Conservation (phyloP, 2,329 filamentous ascomycete genomes). For the Diaporthe citri region DNA sequence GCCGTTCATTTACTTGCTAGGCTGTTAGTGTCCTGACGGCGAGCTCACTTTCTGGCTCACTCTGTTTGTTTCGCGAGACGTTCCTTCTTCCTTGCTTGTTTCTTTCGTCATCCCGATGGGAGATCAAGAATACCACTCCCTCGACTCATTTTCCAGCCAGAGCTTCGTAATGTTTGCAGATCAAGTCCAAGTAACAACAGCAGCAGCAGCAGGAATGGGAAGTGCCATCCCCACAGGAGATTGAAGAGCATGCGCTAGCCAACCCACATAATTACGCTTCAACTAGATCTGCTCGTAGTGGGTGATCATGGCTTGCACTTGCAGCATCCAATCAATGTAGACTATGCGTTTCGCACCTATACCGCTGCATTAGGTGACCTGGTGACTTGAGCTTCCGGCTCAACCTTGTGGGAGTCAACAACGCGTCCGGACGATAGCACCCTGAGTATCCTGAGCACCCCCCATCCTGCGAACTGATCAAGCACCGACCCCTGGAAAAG, state of each 20-base stretch:
- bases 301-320: not conserved
- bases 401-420: too few species aligned
- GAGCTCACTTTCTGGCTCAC: not conserved
- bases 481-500: conserved; percentile 26
- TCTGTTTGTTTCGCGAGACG: not conserved
- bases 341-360: not conserved
- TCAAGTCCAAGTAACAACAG: not conserved
- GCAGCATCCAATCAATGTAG: not conserved
- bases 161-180: conserved; percentile 5
- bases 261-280: conserved; percentile 9
- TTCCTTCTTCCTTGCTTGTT: not conserved
- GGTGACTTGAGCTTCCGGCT: not conserved
- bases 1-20: rapidly evolving
- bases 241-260: not conserved
- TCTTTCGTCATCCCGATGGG: not conserved
- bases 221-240: not conserved
- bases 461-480: not conserved
- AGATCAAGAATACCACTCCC: not conserved
- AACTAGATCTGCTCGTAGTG: not conserved
- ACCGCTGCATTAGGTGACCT: not conserved
- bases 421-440: not conserved
- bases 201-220: not conserved
- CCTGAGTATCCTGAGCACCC: not conserved
- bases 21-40: not conserved
- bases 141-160: not conserved